Base-by-base conservation (phyloP, 2,329 filamentous ascomycete genomes). In the Colletotrichum filicis region DNA sequence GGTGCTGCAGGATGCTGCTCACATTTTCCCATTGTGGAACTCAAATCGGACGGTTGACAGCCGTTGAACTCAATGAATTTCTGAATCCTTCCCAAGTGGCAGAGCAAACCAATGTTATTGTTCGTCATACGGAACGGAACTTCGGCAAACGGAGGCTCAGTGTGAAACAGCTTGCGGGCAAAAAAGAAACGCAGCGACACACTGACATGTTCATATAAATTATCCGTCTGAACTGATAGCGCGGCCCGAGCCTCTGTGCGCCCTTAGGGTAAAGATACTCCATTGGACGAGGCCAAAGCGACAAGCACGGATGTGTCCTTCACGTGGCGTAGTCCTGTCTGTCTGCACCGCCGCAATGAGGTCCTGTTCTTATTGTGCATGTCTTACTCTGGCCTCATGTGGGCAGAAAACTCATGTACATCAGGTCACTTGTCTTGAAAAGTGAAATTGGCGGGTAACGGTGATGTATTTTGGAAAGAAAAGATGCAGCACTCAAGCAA, bases 401-500 rank as follows among this genome's bases (percentile, higher is more conserved):
- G 42, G 37, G 37, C 37, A 49, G 42, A 49, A 49, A 4, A n/a
- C 11, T 11, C 42, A 22, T 49, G 19, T 9, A 2, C 19, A 49
- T 49, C 42, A 49, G 42, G 42, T 49, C 42, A 49, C 42, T n/a
- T 19, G 42, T 22, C 42, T 49, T 49, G 19, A 24, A 57, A 66
- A 22, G 22, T 56, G 26, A n/a, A 6, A 55, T 66, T 22, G 62
- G 52, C 62, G 62, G 62, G 62, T 35, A 57, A 56, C 24, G 37
- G 37, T 9, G 37, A 19, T 22, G 22, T 56, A 57, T 66, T 26
- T 26, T 19, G 30, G 53, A 65, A 65, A 57, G 52, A 46, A 65
- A 64, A 57, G 52, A 11, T 57, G 56, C 14, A 65, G 49, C 49
- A 56, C 56, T 66, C 52, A 37, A 66, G 52, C 22, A 57, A 22